phyloP scores from a whole-genome alignment of 2,329 filamentous ascomycete genomes.

The Phoma sp. region DNA sequence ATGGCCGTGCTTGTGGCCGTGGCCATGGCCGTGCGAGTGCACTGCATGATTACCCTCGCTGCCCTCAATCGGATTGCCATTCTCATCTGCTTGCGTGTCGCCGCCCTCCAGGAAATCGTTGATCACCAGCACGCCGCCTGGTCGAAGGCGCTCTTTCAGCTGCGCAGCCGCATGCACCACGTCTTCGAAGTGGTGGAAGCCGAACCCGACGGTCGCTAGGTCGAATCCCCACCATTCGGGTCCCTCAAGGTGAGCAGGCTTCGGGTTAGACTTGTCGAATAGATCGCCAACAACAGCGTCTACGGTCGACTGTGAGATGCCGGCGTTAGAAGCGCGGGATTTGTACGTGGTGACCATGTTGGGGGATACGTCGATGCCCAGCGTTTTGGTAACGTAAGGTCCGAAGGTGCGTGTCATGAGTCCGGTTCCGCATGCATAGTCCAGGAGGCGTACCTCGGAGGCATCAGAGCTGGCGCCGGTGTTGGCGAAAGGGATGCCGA shows the following conservation, averaged over 20 bases:
- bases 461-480: constrained; percentile 40
- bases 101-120: constrained; percentile 71
- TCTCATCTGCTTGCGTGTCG: constrained; percentile 37
- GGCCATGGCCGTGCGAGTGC: constrained; percentile 27
- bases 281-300: constrained; percentile 47
- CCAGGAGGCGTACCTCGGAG: constrained; percentile 63
- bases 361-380: constrained; percentile 74
- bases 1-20: constrained; percentile 33
- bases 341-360: constrained; percentile 77
- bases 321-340: constrained; percentile 53
- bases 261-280: constrained; percentile 35
- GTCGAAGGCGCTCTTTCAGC: constrained; percentile 67
- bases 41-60: constrained; percentile 36
- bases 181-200: constrained; percentile 63
- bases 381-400: constrained; percentile 67
- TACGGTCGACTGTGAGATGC: constrained; percentile 26
- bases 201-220: constrained; percentile 52
- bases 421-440: constrained; percentile 80
- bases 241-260: constrained; percentile 29
- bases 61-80: constrained; percentile 31
- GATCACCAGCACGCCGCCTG: constrained; percentile 72
- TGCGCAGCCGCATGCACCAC: constrained; percentile 65
- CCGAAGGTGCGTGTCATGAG: constrained; percentile 67
- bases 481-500: constrained; percentile 65
- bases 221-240: constrained; percentile 52